phyloP scores from a whole-genome alignment of 495 filamentous ascomycete species.

The Cryomyces antarcticus region DNA sequence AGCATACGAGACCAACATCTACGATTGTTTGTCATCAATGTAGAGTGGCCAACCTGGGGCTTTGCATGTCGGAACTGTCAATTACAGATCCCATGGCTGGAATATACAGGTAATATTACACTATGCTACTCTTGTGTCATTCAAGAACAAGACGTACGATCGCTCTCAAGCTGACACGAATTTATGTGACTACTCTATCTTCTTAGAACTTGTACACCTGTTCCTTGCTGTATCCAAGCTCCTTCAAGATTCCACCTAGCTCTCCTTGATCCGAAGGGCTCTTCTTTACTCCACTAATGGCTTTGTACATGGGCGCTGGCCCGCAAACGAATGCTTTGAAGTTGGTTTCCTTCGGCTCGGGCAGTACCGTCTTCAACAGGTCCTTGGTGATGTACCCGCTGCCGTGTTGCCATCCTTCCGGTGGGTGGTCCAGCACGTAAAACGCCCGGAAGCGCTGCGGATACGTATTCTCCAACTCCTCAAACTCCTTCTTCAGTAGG shows the following conservation, averaged over 20 bases:
- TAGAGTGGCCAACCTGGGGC: too few relatives aligned
- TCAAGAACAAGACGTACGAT: too few relatives aligned
- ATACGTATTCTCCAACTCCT: conserved; percentile 72
- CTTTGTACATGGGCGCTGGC: conserved; percentile 82
- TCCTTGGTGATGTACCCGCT: conserved; percentile 74
- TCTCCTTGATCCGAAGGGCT: conserved; percentile 85
- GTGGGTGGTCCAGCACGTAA: conserved; percentile 75
- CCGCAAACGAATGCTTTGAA: conserved; percentile 87
- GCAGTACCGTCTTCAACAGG: conserved; percentile 75
- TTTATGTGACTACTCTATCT: too few relatives aligned
- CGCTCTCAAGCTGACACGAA: too few relatives aligned
- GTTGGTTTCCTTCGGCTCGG: conserved; percentile 73
- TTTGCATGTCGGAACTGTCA: too few relatives aligned
- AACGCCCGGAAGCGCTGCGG: conserved; percentile 84
- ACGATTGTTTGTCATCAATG: too few relatives aligned
- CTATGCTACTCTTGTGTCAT: too few relatives aligned
- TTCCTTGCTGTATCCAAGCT: conserved; percentile 76
- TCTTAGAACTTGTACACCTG: conserved; percentile 95
- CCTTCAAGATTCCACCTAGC: conserved; percentile 61
- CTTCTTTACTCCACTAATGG: conserved; percentile 73
- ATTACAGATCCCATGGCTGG: too few relatives aligned
- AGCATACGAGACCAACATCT: too few relatives aligned
- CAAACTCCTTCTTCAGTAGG: conserved; percentile 63
- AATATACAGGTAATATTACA: too few relatives aligned
- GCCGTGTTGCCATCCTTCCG: conserved; percentile 52